Percentiles rank a stretch among this genome's conserved stretches.
These are phyloP conservation scores for Cicer pinnatifidum DNA, from an alignment of 306 rosid species.

Conservation along the genomic window DNA sequence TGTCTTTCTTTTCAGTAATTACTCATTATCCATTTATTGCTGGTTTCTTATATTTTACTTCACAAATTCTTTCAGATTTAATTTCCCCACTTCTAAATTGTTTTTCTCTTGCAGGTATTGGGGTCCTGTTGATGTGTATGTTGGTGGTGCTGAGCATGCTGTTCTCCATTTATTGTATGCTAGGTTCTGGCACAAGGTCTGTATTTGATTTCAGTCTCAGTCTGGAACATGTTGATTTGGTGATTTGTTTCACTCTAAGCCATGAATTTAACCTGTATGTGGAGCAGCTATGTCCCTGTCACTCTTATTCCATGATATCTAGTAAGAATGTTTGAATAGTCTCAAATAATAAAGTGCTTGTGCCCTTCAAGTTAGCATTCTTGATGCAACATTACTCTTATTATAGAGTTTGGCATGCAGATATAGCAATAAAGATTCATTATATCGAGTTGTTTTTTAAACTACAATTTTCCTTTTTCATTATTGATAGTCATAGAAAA, in stretches of 20 bases:
- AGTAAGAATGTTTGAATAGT: conserved; percentile 23
- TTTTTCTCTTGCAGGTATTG: conserved; percentile 69
- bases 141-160: conserved; percentile 99
- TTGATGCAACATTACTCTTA: conserved; percentile 13
- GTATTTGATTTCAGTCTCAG: conserved; percentile 40
- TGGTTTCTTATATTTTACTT: conserved; percentile 18
- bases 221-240: conserved; percentile 36
- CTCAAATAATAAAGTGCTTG: conserved; percentile 25
- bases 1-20: conserved; percentile 35
- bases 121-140: conserved; percentile 96
- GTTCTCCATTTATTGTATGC: conserved; percentile 97
- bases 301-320: conserved; percentile 30
- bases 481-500: conserved; percentile 14
- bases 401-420: conserved; percentile 8
- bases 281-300: conserved; percentile 26
- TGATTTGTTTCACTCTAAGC: conserved; percentile 34
- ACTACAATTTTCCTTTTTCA: conserved; percentile 18
- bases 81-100: conserved; percentile 35
- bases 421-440: not conserved
- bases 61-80: conserved; percentile 22
- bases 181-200: conserved; percentile 99
- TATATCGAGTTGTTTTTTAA: conserved; percentile 11
- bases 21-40: conserved; percentile 6
- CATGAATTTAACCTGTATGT: conserved; percentile 24
- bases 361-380: conserved; percentile 34